Evolutionary conservation across 2,329 filamentous ascomycete genomes (phyloP).

Genomic region (Fusarium fujikuroi): DNA sequence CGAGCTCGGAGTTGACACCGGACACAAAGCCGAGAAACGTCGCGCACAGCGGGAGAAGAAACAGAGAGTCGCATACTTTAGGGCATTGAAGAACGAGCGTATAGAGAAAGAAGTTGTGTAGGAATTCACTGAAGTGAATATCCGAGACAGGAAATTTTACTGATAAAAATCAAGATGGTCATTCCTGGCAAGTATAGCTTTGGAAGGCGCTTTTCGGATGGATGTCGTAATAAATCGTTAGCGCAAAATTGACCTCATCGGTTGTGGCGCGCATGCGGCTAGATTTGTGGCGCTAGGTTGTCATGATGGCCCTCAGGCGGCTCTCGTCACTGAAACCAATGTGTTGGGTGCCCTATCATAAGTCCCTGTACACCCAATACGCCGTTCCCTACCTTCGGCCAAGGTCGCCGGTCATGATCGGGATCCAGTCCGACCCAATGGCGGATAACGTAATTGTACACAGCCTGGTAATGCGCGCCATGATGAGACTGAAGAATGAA

Average conservation of each 20-base stretch:
- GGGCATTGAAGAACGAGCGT: neutral
- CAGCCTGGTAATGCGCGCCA: slow-evolving; percentile 7
- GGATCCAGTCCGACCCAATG: slow-evolving; percentile 35
- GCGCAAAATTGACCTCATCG: slow-evolving; percentile 11
- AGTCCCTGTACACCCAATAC: neutral
- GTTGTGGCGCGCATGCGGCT: slow-evolving; percentile 9
- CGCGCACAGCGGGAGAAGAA: slow-evolving; percentile 41
- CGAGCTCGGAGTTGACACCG: slow-evolving; percentile 48
- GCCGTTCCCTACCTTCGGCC: slow-evolving; percentile 4
- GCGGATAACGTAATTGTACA: slow-evolving; percentile 10
- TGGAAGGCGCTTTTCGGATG: slow-evolving; percentile 7
- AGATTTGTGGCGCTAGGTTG: neutral
- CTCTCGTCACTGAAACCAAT: neutral
- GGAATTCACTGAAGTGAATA: neutral
- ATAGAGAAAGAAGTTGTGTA: neutral
- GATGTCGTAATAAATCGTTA: slow-evolving; percentile 35
- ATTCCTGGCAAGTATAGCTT: slow-evolving; percentile 1
- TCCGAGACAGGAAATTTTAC: neutral
- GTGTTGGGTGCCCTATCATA: neutral
- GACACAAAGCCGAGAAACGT: slow-evolving; percentile 49
- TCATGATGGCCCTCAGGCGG: slow-evolving; percentile 11
- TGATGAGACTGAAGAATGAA: slow-evolving; percentile 10
- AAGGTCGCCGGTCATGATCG: slow-evolving; percentile 34
- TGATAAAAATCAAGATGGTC: neutral
- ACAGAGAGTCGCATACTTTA: slow-evolving; percentile 43